Evolutionary conservation across 2,329 filamentous ascomycete genomes (phyloP).

Genomic region (Rhynchosporium graminicola): DNA sequence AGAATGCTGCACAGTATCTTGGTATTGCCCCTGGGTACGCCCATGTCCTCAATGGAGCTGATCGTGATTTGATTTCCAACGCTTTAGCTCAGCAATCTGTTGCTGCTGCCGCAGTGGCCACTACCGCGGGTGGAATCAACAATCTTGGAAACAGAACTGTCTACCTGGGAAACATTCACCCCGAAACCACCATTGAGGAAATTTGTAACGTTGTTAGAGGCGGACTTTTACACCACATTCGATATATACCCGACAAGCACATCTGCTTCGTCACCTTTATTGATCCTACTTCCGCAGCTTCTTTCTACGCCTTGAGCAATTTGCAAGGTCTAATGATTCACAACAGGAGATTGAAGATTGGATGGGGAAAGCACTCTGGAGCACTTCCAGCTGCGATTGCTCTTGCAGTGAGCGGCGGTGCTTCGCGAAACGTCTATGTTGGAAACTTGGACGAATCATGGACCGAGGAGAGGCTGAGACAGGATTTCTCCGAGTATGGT

Average conservation of each 20-base stretch:
- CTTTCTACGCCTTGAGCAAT: conserved; percentile 97
- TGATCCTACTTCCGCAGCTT: conserved; percentile 94
- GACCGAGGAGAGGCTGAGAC: conserved; percentile 92
- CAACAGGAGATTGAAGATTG: conserved; percentile 95
- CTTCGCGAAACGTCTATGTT: conserved; percentile 97
- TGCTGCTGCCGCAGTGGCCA: conserved; percentile 92
- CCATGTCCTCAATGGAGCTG: conserved; percentile 92
- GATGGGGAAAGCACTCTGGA: conserved; percentile 98
- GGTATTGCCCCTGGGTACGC: conserved; percentile 96
- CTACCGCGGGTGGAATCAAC: conserved; percentile 93
- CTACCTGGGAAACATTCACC: conserved; percentile 97
- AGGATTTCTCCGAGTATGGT: conserved; percentile 96
- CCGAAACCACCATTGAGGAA: conserved; percentile 97
- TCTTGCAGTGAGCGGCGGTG: conserved; percentile 91
- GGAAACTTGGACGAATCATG: conserved; percentile 96
- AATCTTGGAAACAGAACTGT: conserved; percentile 97
- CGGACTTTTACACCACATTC: conserved; percentile 93
- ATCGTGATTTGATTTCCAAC: conserved; percentile 94
- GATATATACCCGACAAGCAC: conserved; percentile 99
- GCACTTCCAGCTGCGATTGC: conserved; percentile 94
- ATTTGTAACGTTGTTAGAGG: conserved; percentile 99
- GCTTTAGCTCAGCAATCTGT: conserved; percentile 97
- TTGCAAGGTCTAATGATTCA: conserved; percentile 98
- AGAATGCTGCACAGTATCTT: conserved; percentile 97
- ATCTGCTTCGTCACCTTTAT: conserved; percentile 99